These are phyloP conservation scores for Apophysomyces variabilis DNA, from an alignment of 371 early-diverging fungal species.

Conservation along the genomic window DNA sequence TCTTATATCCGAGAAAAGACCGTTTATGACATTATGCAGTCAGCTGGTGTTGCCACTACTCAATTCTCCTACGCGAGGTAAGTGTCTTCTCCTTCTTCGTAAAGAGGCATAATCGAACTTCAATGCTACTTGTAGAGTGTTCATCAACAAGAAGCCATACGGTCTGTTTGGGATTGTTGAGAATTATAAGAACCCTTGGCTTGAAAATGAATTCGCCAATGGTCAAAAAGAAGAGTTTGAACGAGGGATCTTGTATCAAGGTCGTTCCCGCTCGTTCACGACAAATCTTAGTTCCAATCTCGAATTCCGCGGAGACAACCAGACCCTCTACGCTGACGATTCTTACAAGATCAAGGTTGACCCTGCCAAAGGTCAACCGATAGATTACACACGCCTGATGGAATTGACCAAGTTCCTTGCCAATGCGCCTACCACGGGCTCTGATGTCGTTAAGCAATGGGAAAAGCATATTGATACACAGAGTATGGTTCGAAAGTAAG, in stretches of 20 bases:
- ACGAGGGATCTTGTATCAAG: constrained; percentile 28
- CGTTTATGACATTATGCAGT: constrained; percentile 18
- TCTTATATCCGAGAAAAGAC: constrained; percentile 31
- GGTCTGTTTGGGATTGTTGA: constrained; percentile 31
- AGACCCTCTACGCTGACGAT: constrained; percentile 18
- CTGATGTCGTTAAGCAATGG: constrained; percentile 24
- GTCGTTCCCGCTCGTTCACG: neutral
- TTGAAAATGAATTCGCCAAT: constrained; percentile 20
- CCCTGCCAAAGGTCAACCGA: constrained; percentile 15
- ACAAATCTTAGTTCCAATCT: constrained; percentile 17
- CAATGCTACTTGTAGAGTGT: constrained; percentile 12
- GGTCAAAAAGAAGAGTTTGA: constrained; percentile 20
- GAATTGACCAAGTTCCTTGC: constrained; percentile 26
- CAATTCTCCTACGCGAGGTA: constrained; percentile 12
- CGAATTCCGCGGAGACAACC: constrained; percentile 26
- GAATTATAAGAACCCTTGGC: constrained; percentile 26
- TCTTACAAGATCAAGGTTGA: constrained; percentile 27
- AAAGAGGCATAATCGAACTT: neutral
- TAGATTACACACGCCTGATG: constrained; percentile 17
- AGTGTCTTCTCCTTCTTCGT: neutral
- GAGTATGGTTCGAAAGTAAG: constrained; percentile 32
- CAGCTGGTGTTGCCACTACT: constrained; percentile 21
- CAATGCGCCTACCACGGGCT: constrained; percentile 17
- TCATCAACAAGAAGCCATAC: constrained; percentile 24
- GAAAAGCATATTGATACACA: constrained; percentile 29